phyloP scores from a whole-genome alignment of 208 protist genomes.

The Strigomonas culicis region DNA sequence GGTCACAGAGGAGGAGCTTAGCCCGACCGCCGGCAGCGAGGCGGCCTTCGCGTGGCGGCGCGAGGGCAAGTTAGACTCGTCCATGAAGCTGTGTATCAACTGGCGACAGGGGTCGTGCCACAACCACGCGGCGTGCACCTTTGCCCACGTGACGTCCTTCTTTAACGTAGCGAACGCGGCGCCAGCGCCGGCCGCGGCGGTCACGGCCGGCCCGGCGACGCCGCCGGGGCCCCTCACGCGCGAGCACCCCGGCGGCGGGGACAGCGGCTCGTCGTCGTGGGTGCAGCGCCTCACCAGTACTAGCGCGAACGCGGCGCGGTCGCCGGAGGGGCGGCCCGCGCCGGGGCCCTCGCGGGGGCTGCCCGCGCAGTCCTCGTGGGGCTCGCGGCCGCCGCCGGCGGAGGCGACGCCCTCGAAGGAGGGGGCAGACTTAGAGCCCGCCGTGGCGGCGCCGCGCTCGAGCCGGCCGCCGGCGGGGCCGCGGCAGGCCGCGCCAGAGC shows the following conservation, averaged over 20 bases:
- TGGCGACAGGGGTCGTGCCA: slow-evolving; percentile 71
- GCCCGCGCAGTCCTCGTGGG: neutral
- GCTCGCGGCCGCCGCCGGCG: slow-evolving; percentile 1
- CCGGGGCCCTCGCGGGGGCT: neutral
- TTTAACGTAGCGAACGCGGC: slow-evolving; percentile 28
- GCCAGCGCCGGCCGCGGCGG: neutral
- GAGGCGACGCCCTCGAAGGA: neutral
- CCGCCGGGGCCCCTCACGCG: neutral
- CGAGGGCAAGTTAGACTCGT: slow-evolving; percentile 56
- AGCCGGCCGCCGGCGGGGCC: neutral
- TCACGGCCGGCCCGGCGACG: neutral
- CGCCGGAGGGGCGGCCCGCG: neutral
- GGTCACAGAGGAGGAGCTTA: slow-evolving; percentile 68
- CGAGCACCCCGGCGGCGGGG: too few species aligned
- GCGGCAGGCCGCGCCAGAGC: neutral
- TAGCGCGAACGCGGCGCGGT: neutral
- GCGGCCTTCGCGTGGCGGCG: slow-evolving; percentile 59
- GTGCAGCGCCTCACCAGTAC: slow-evolving; percentile 11
- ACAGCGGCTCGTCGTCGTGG: slow-evolving; percentile 3
- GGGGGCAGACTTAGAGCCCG: too few species aligned
- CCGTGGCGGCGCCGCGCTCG: neutral
- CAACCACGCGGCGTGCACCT: slow-evolving; percentile 68
- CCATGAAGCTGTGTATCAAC: slow-evolving; percentile 70
- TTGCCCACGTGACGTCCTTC: slow-evolving; percentile 57
- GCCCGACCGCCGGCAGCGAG: slow-evolving; percentile 75